A percentile compares a stretch with the other conserved stretches of the same genome.
These are phyloP conservation scores for Sugiyamaella marilandica DNA, from an alignment of 805 yeast species.

Conservation along the genomic window DNA sequence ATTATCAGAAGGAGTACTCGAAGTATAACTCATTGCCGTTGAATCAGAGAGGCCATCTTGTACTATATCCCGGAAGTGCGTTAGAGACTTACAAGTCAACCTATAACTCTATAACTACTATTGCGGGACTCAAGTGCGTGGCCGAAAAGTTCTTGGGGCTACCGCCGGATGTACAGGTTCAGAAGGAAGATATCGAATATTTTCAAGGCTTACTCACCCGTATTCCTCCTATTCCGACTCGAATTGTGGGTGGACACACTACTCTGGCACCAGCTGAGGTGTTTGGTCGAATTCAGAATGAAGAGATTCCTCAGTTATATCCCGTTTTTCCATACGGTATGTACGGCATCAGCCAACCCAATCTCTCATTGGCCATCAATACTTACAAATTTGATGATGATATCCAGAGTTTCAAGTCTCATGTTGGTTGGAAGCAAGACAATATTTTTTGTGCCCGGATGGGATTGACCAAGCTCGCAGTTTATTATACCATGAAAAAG, in stretches of 20 bases:
- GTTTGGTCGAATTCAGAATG: neutral
- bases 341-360: neutral
- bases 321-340: conserved; percentile 1
- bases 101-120: conserved; percentile 1
- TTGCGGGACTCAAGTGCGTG: neutral
- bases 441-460: conserved; percentile 1
- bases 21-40: neutral
- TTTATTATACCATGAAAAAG: neutral
- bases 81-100: neutral
- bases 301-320: conserved; percentile 1
- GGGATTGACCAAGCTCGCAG: conserved; percentile 1
- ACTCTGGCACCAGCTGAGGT: conserved; percentile 1
- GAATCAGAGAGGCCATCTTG: neutral
- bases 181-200: neutral
- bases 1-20: neutral
- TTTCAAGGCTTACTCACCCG: neutral
- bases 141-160: neutral
- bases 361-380: neutral
- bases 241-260: neutral
- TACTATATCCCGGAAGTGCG: conserved; percentile 1
- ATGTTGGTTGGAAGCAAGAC: conserved; percentile 1
- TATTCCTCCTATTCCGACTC: neutral
- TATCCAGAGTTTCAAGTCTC: conserved; percentile 1
- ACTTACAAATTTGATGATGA: neutral
- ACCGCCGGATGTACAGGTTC: neutral